Evolutionary conservation across 164 flowering plant genomes (phyloP).

Genomic region (Stephania cephalantha): DNA sequence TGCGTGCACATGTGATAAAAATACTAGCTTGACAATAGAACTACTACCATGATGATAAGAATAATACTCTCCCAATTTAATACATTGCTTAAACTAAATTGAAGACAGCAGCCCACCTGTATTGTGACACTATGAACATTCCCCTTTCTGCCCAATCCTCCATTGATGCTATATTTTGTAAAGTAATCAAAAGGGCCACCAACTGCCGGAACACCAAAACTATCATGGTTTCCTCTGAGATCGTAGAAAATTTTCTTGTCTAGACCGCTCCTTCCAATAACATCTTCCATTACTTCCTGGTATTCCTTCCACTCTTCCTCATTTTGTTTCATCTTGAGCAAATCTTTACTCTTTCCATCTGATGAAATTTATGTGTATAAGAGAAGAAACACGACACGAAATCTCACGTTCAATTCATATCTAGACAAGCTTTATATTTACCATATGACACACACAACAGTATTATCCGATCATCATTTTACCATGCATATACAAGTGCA

Average conservation of each 20-base stretch:
- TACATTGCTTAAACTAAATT: neutral
- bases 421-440: neutral
- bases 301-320: slow-evolving; percentile 87
- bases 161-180: slow-evolving; percentile 71
- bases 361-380: slow-evolving; percentile 9
- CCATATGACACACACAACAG: no score
- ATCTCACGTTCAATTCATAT: neutral
- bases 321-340: slow-evolving; percentile 68
- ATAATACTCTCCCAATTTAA: neutral
- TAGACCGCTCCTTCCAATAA: slow-evolving; percentile 66
- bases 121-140: slow-evolving; percentile 70
- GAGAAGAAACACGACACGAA: neutral
- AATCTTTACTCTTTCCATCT: slow-evolving; percentile 93
- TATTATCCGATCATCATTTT: no score
- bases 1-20: neutral
- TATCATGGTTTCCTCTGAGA: slow-evolving; percentile 97
- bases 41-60: neutral
- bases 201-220: slow-evolving; percentile 67
- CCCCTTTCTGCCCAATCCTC: slow-evolving; percentile 45
- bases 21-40: neutral
- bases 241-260: slow-evolving; percentile 70
- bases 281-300: slow-evolving; percentile 53
- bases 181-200: slow-evolving; percentile 74
- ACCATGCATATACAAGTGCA: neutral
- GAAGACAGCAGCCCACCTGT: slow-evolving; percentile 39